Percentiles rank a stretch among this genome's conserved stretches.
phyloP scores from a whole-genome alignment of 345 rosid genomes.

The Moricandia arvensis region DNA sequence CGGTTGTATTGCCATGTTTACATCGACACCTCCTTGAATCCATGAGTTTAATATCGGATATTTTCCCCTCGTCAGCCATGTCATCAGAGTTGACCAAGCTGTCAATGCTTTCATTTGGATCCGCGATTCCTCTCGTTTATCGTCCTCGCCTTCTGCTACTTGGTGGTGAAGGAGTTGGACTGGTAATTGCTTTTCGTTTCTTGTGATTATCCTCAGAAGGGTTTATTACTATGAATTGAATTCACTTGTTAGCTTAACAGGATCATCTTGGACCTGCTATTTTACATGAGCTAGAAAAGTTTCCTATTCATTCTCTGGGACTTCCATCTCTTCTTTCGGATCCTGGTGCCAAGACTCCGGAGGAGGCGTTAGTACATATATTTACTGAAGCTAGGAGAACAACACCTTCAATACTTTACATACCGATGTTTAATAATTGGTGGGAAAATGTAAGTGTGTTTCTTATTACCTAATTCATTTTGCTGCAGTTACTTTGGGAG shows the following conservation, averaged over 20 bases:
- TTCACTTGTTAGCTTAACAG: conserved; percentile 77
- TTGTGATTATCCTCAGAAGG: conserved; percentile 26
- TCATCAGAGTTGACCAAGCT: conserved; percentile 78
- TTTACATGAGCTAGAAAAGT: conserved; percentile 92
- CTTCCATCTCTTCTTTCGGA: conserved; percentile 98
- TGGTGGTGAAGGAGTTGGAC: conserved; percentile 88
- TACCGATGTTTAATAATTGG: conserved; percentile 94
- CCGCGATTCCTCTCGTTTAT: conserved; percentile 89
- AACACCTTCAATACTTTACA: conserved; percentile 89
- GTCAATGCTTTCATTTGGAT: conserved; percentile 93
- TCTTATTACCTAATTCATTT: conserved; percentile 18
- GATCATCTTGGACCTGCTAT: conserved; percentile 99
- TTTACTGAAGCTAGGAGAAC: conserved; percentile 98
- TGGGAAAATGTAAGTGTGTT: conserved; percentile 86
- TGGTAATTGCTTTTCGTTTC: conserved; percentile 60
- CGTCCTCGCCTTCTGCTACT: conserved; percentile 89
- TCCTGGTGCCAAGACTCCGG: conserved; percentile 99
- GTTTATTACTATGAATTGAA: conserved; percentile 40
- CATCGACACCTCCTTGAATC: conserved; percentile 75
- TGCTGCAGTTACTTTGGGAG: conserved; percentile 4
- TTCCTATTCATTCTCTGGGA: conserved; percentile 95
- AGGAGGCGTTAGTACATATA: conserved; percentile 97
- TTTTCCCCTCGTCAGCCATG: conserved; percentile 67
- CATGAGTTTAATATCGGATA: conserved; percentile 67
- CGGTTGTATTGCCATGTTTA: conserved; percentile 89